Evolutionary conservation across 345 rosid species (phyloP).

Genomic region (Eucalyptus marginata): DNA sequence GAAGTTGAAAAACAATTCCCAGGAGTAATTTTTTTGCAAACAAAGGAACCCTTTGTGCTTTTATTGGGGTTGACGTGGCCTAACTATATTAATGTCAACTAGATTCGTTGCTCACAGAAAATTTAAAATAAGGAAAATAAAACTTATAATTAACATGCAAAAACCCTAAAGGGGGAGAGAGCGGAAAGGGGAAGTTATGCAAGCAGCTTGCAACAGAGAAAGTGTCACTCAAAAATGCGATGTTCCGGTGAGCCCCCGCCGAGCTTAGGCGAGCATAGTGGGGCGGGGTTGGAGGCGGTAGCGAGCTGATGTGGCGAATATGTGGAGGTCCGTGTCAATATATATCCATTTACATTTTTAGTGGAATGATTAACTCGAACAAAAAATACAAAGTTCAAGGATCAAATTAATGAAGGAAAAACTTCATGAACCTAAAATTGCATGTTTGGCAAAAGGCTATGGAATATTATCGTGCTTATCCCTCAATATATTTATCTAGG

Average conservation of each 20-base stretch:
- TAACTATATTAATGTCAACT: not conserved
- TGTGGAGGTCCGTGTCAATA: not conserved
- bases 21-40: not conserved
- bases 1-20: not conserved
- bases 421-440: not conserved
- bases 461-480: accelerated
- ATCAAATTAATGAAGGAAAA: not conserved
- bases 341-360: not conserved
- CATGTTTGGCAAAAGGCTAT: not conserved
- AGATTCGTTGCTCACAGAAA: not conserved
- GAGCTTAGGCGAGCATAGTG: not conserved
- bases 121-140: not conserved
- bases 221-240: not conserved
- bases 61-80: not conserved
- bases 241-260: not conserved
- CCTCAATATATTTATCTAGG: not conserved
- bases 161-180: not conserved
- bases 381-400: not conserved
- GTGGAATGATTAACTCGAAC: not conserved
- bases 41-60: not conserved
- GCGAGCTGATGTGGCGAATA: not conserved
- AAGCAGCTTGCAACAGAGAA: not conserved
- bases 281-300: not conserved
- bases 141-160: not conserved
- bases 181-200: not conserved